phyloP scores from a whole-genome alignment of 75 land plant genomes.

The Larix kaempferi region DNA sequence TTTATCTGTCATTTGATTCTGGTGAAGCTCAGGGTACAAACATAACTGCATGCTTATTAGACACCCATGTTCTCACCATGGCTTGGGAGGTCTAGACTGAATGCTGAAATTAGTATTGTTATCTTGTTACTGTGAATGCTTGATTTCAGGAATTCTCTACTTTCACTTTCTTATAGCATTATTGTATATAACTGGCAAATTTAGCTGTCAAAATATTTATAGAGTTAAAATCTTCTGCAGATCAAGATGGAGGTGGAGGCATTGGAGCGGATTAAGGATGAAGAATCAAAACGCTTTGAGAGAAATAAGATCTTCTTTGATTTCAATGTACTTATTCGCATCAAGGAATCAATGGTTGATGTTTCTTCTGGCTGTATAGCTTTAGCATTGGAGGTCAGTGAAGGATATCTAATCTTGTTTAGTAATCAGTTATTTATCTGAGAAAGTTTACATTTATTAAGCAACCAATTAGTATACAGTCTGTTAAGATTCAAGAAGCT shows the following conservation, averaged over 20 bases:
- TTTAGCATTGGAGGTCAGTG: conserved; percentile 48
- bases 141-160: not conserved
- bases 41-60: too few relatives aligned
- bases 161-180: not conserved
- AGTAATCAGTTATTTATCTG: too few relatives aligned
- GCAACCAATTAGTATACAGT: too few relatives aligned
- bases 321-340: conserved; percentile 31
- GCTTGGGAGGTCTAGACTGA: too few relatives aligned
- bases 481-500: too few relatives aligned
- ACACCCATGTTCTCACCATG: too few relatives aligned
- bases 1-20: too few relatives aligned
- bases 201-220: not conserved
- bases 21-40: too few relatives aligned
- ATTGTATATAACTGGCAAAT: not conserved
- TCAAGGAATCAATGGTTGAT: conserved; percentile 68
- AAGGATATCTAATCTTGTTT: not conserved
- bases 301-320: conserved; percentile 52
- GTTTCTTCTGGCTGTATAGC: conserved; percentile 62
- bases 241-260: conserved; percentile 51
- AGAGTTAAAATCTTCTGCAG: not conserved
- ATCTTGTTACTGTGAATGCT: not conserved
- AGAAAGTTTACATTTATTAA: too few relatives aligned
- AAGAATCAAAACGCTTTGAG: conserved; percentile 48
- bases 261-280: conserved; percentile 69
- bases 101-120: not conserved